Conservation (phyloP, 805 yeast genomes). For the Candida maesae region DNA sequence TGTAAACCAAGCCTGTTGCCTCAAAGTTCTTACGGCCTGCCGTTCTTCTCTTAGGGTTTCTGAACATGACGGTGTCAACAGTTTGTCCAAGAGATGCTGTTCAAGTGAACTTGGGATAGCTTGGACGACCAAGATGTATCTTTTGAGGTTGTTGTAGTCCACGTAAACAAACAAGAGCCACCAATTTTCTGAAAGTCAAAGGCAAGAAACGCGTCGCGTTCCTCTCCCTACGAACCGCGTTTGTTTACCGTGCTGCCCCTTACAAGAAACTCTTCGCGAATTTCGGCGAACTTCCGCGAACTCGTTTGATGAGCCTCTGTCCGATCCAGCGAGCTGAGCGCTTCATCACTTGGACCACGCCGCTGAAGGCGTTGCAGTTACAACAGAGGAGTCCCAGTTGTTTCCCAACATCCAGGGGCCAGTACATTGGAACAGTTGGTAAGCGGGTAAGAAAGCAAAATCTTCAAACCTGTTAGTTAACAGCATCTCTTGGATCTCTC, state of each 20-base stretch:
- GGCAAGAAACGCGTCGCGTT: neutral
- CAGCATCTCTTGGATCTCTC: too few species aligned
- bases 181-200: neutral
- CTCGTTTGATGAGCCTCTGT: constrained; percentile 6
- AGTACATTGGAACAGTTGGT: too few species aligned
- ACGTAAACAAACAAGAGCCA: neutral
- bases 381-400: too few species aligned
- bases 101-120: neutral
- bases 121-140: neutral
- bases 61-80: constrained; percentile 50
- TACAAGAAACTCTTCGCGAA: neutral
- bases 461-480: too few species aligned
- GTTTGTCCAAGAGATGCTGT: neutral
- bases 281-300: constrained; percentile 3
- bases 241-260: constrained; percentile 4
- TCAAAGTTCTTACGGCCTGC: constrained; percentile 70
- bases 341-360: too few species aligned
- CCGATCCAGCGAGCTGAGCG: too few species aligned
- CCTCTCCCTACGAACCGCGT: too few species aligned
- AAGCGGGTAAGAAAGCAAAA: too few species aligned
- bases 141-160: neutral
- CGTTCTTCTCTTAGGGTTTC: constrained; percentile 70
- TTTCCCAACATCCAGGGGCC: too few species aligned
- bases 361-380: too few species aligned
- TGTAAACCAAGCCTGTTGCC: constrained; percentile 27